A percentile compares a stretch with the other conserved stretches of the same genome.
Conservation (phyloP, 225 moss, liverwort and hornwort species). For the Marchantia paleacea region DNA sequence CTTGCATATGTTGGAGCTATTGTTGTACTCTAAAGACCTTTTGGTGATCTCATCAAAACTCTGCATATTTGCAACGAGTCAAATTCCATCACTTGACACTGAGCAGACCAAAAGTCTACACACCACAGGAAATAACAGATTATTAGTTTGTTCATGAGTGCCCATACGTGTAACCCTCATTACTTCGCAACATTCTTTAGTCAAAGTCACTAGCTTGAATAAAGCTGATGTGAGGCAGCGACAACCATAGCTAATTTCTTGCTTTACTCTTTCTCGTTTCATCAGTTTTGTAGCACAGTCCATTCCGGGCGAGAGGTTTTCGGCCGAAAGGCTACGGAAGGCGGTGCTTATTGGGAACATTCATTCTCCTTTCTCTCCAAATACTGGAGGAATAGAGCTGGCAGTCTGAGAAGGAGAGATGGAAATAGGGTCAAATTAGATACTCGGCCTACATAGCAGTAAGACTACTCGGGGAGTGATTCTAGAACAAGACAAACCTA, state of each 20-base stretch:
- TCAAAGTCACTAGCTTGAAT: neutral
- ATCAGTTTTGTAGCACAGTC: conserved; percentile 4
- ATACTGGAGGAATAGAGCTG: neutral
- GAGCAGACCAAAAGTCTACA: neutral
- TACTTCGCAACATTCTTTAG: neutral
- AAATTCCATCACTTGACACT: neutral
- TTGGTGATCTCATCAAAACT: conserved; percentile 92
- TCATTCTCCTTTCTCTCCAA: conserved; percentile 1
- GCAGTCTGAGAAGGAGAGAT: neutral
- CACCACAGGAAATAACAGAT: no score
- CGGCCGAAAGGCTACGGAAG: conserved; percentile 1
- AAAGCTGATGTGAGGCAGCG: conserved; percentile 12
- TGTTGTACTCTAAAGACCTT: conserved; percentile 52
- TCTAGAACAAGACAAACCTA: neutral
- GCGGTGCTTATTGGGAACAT: neutral
- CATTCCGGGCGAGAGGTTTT: neutral
- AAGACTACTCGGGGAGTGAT: neutral
- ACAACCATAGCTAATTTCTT: conserved; percentile 20
- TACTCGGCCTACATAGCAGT: neutral
- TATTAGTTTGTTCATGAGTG: neutral
- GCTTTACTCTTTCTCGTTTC: conserved; percentile 16
- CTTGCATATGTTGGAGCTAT: conserved; percentile 52
- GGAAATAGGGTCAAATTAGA: neutral
- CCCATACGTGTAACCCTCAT: neutral
- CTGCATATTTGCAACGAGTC: conserved; percentile 37